Base-by-base conservation (phyloP, 2,329 filamentous ascomycete species). In the Waltergamsia citrina region DNA sequence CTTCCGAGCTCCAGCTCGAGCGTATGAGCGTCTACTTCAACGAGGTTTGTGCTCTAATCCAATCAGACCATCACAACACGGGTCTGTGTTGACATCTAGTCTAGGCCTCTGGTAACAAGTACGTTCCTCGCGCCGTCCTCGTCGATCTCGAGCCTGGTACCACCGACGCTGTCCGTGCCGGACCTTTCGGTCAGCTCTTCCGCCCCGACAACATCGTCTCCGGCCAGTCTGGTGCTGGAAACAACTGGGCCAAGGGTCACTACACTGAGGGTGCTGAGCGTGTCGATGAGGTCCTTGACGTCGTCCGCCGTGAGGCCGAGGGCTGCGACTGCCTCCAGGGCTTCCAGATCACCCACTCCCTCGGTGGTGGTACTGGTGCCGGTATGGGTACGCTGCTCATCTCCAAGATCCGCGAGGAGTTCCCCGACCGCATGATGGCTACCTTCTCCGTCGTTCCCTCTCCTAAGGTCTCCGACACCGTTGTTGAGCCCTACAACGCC, bases 241-340 rank as follows among this genome's bases (percentile, higher is more conserved):
- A 98, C 86, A 96, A 96, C 81, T 98, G 92, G 92, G 92, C 92
- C 67, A 98, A 96, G 82, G 92, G 92, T 71, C 92, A 98, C 67
- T 98, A 98, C 79, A 98, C 92, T 47, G 92, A 98, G 74, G 92
- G 92, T 79, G 92, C 92, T 51, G 92, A 98, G 74, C 79, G 96
- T 45, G 92, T 98, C 51, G 92, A 98, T 74, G 78, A 95, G 59
- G 92, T 98, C 51, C 80, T 98, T 52, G 92, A 96, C 62, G 92
- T 98, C 48, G 90, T 98, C 60, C 92, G 92, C 62, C 90, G 92
- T 56, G 92, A 98, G 77, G 90, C 92, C 50, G 92, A 98, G 72
- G 86, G 85, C 63, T 96, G 92, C 62, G 92, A 98, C 78, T 95
- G 86, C 78, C 88, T 98, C 45, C 92, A 98, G 74, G 92, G 92